Base-by-base conservation (phyloP, 352 stramenopile species). In the Phytophthora sansomeana region DNA sequence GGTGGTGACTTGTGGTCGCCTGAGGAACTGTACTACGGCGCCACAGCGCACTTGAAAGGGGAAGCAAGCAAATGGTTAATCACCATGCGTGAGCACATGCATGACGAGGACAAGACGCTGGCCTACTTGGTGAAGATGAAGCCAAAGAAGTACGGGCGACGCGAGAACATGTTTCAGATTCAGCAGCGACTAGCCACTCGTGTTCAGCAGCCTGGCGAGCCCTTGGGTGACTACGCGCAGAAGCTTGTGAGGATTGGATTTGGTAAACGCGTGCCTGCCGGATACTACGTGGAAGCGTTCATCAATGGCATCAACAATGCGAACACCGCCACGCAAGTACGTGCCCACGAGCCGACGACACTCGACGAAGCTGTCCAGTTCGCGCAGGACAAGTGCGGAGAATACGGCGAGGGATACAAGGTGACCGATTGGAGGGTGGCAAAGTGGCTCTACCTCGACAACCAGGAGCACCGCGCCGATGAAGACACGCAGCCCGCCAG, bases 101-200 rank as follows among this genome's bases (percentile, higher is more conserved):
- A n/a, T n/a, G n/a, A n/a, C n/a, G n/a, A n/a, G n/a, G n/a, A n/a
- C n/a, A n/a, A n/a, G n/a, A n/a, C n/a, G n/a, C n/a, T n/a, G n/a
- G n/a, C n/a, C n/a, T n/a, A n/a, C n/a, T n/a, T n/a, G n/a, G n/a
- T n/a, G n/a, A n/a, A n/a, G n/a, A n/a, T n/a, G n/a, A n/a, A n/a
- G n/a, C n/a, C n/a, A n/a, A 58, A 46, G 33, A 56, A 58, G 21
- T 58, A 28, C 17, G 50, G 50, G 5, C 35, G 50, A 0, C 17
- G 35, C 1, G 50, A 46, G 0, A 36, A 47, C 35, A 17, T 24
- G 24, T 58, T 28, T 6, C 4, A 33, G 24, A 47, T 58, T 0
- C 50, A 58, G 6, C 32, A 58, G 10, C 50, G 50, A 1, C 17
- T 56, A 0, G 17, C 19, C 4, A 10, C 9, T 6, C 49, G 49